Base-by-base conservation (phyloP, 1,284 basidiomycete genomes). In the Tetrapyrgos nigripes region DNA sequence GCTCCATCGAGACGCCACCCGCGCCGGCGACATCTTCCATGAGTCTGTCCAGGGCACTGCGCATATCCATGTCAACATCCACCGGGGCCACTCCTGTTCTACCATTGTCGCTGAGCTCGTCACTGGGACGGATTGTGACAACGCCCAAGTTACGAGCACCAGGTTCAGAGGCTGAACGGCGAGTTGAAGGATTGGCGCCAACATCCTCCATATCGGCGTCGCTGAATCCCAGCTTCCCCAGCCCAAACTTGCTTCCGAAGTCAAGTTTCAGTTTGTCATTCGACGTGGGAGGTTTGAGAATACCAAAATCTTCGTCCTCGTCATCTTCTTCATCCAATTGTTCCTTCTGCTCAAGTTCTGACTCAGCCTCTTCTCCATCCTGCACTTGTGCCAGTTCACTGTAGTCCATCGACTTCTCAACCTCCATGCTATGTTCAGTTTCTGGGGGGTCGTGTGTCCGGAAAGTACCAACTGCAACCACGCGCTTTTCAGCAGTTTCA, bases 31-130 rank as follows among this genome's bases (percentile, higher is more conserved):
- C 89, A 62, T 91, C 85, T 59, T 91, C 88, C 83, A 91, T 89
- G 35, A 93, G 78, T 57, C 87, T 77, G 68, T 93, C 92, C 51
- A 93, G 78, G 4, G 91, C 91, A 64, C 88, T 91, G 64, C 83
- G 80, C 83, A 91, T 89, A 55, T 91, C 88, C 79, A 83, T 80
- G 58, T 84, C 83, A 11, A 91, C 81, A 64, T 87, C 83, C 14
- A 74, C 70, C 27, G 68, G 60, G 27, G 66, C 66, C 17, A 68
- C 64, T 13, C 64, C 67, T 21, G 69, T 64, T 29, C 60, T 31
- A 6, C 31, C 53, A 19, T 29, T 48, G 29, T 58, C 47, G 47
- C 53, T 63, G 40, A 40, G 37, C 13, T n/a, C 60, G 49, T 54
- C 63, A n/a, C 45, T 31, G 24, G 24, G 17, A n/a, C 31, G 14